Base-by-base conservation (phyloP, 2,329 filamentous ascomycete species). In the Bimuria novae-zelandiae region DNA sequence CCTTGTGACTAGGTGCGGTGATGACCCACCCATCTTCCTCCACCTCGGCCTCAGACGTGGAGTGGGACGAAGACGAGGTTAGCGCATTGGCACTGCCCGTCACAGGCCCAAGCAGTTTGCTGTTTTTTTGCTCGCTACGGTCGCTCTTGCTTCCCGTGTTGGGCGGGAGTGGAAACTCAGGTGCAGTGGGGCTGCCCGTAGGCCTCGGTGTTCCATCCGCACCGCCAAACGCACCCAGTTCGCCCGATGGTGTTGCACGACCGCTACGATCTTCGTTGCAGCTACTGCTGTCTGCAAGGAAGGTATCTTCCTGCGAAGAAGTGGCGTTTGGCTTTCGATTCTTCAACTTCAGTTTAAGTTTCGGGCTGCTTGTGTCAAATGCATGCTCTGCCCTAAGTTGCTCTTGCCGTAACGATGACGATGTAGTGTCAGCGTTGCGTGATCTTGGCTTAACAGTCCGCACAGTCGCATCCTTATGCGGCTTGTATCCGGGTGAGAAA, bases 401-500 rank as follows among this genome's bases (percentile, higher is more conserved):
- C 48, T 70, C 64, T 44, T 58, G 57, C 27, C 63, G 54, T 37
- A 66, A 68, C 16, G 65, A 58, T 12, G 68, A 59, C 1, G 61
- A 60, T 16, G 62, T 64, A 25, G 53, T 59, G 23, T 65, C 63
- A 30, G 59, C 62, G 21, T 49, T 66, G 45, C 57, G 66, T 71
- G 79, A 77, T 32, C 77, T 78, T 4, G 79, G 75, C 49, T 80
- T 78, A 30, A 89, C 84, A n/a, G 82, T 76, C 49, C 87, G 83
- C 35, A 91, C 89, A n/a, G 84, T 85, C 23, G 89, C 87, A 68
- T 84, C 87, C 33, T 85, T 84, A 56, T 86, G 85, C 11, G 88
- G 88, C 40, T 88, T 87, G 70, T 92, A 92, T 48, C 88, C 87
- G 11, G 87, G 87, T 16, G 89, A 91, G 68, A 92, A 91, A 2